Evolutionary conservation across 2,329 filamentous ascomycete species (phyloP).

Genomic region (Coniochaeta sp.): DNA sequence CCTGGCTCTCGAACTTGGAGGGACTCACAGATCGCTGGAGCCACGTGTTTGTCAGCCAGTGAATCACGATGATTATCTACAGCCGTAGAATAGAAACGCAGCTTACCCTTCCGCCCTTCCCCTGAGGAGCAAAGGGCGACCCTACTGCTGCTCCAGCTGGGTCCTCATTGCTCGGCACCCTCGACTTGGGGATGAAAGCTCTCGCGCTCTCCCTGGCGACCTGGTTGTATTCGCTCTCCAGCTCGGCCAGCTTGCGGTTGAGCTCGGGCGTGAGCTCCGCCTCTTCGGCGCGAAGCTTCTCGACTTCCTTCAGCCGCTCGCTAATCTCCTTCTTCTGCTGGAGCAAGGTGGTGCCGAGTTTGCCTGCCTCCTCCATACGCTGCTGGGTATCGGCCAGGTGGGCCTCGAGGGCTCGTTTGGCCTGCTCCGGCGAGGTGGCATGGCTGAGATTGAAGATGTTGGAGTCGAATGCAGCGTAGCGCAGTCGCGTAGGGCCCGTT

Average conservation of each 20-base stretch:
- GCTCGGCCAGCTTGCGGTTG: slow-evolving; percentile 71
- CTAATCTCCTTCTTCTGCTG: slow-evolving; percentile 79
- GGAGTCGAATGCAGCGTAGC: slow-evolving; percentile 77
- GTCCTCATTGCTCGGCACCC: slow-evolving; percentile 64
- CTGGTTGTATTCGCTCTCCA: slow-evolving; percentile 94
- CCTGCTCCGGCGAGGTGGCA: slow-evolving; percentile 73
- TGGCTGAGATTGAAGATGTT: slow-evolving; percentile 72
- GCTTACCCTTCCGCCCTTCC: slow-evolving; percentile 45
- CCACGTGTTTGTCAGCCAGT: not conserved
- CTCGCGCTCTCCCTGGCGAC: slow-evolving; percentile 84
- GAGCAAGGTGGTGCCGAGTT: slow-evolving; percentile 78
- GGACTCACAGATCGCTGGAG: slow-evolving; percentile 63
- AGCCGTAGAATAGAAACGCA: not conserved
- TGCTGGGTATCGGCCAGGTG: slow-evolving; percentile 90
- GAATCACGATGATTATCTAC: not conserved
- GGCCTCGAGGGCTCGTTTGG: slow-evolving; percentile 81
- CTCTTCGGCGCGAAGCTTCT: slow-evolving; percentile 69
- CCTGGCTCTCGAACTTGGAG: slow-evolving; percentile 76
- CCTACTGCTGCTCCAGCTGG: slow-evolving; percentile 19
- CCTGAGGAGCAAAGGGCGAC: slow-evolving; percentile 47
- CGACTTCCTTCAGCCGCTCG: slow-evolving; percentile 77
- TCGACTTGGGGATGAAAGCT: slow-evolving; percentile 79
- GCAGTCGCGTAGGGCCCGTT: slow-evolving; percentile 45
- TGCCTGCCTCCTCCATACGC: slow-evolving; percentile 83
- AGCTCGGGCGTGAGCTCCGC: slow-evolving; percentile 77